These are phyloP conservation scores for Carpediemonas membranifera DNA, from an alignment of 78 protist species.

Conservation along the genomic window DNA sequence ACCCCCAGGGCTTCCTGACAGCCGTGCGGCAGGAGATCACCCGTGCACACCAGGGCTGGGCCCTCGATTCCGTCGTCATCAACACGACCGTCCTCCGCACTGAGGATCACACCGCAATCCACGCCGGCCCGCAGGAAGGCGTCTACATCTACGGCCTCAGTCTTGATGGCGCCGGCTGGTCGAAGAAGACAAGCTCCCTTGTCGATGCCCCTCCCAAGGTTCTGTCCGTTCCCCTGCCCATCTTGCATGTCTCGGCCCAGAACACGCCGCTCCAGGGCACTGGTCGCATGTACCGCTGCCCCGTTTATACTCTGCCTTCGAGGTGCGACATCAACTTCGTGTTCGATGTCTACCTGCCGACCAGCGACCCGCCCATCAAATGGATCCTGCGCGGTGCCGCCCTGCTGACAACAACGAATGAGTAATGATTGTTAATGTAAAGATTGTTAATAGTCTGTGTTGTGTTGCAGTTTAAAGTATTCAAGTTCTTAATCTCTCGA, in stretches of 20 bases:
- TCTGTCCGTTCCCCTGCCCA: slow-evolving; percentile 44
- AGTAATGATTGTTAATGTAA: neutral
- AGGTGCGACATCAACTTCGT: slow-evolving; percentile 53
- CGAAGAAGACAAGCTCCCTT: slow-evolving; percentile 27
- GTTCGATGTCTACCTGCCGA: slow-evolving; percentile 39
- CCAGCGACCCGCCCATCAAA: slow-evolving; percentile 26
- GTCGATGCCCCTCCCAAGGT: slow-evolving; percentile 53
- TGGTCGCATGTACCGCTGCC: slow-evolving; percentile 48
- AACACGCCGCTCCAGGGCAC: slow-evolving; percentile 1
- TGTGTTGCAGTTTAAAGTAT: neutral
- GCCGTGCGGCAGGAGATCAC: slow-evolving; percentile 66
- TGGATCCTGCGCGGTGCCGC: slow-evolving; percentile 65
- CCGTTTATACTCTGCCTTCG: slow-evolving; percentile 52
- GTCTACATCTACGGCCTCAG: slow-evolving; percentile 65
- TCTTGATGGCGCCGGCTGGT: slow-evolving; percentile 76
- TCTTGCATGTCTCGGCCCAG: slow-evolving; percentile 49
- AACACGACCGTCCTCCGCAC: slow-evolving; percentile 34
- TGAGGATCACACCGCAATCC: neutral
- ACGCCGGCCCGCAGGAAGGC: slow-evolving; percentile 52
- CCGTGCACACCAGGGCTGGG: slow-evolving; percentile 62
- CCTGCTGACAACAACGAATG: neutral
- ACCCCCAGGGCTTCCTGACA: slow-evolving; percentile 73
- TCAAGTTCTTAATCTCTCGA: neutral
- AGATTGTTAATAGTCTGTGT: neutral
- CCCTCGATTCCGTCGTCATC: slow-evolving; percentile 56